Base-by-base conservation (phyloP, 768 basidiomycete genomes). In the Boletus pseudo-olivaceus region DNA sequence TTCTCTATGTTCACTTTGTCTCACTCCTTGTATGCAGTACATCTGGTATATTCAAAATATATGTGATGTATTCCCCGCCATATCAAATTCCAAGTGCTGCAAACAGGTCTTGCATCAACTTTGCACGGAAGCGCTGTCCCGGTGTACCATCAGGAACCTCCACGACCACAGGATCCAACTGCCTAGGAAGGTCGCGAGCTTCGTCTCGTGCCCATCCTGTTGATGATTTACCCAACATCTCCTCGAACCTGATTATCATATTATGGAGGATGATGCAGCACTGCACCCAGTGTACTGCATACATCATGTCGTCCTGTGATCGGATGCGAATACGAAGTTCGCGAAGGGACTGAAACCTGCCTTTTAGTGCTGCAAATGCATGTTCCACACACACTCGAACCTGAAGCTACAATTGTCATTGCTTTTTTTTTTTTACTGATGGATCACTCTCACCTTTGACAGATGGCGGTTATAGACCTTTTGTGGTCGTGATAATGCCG, bases 181-280 rank as follows among this genome's bases (percentile, higher is more conserved):
- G 2, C 8, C 26, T 27, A 8, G 40, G 41, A 5, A 39, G 3
- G 5, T 51, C n/a, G 1, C 2, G 5, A 1, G 19, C 47, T 11
- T 54, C 27, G 0, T 42, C 43, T 17, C 10, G 8, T 20, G 43
- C 42, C 41, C 55, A 48, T 0, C n/a, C 4, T 1, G 10, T 29
- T 12, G 43, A 23, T 3, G 26, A 40, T 9, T 32, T 23, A 0
- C 48, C 56, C 1, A 49, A 2, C 23, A 2, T 7, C n/a, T 61
- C 55, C n/a, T 61, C 33, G 19, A 61, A 60, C 0, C 10, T 0
- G 7, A 60, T 38, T 0, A 62, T 27, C 55, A 60, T 62, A 4
- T 62, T 62, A 4, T 62, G 49, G 0, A 60, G 17, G 1, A 57
- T 57, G 0, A 62, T 33, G n/a, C 46, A 60, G 39, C 49, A 60